Evolutionary conservation across 768 basidiomycete genomes (phyloP), one percentile per base, ranked within the genome.

Genomic region (Chalciporus pseudorubinellus): DNA sequence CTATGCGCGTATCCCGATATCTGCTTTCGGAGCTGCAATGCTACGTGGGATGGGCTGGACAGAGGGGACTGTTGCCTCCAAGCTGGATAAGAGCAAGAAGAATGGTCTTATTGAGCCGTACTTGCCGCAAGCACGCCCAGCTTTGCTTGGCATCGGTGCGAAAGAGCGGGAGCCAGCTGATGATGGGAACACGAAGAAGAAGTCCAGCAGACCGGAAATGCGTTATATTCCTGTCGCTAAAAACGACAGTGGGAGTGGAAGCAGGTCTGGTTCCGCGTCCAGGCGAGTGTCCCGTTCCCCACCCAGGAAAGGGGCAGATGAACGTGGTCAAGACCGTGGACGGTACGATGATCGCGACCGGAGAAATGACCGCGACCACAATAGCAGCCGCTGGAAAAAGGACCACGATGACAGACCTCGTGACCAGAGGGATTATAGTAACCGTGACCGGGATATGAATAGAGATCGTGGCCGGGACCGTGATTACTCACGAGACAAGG

Each of bases 1-100:
- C 68, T 99, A 98, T 64, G 82, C 82, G 31, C 87, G 92, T 18
- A 83, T 98, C 0, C 97, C 97, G 0, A 85, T 99, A 14, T 85
- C 88, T 6, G 87, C 91, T 50, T 99, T 98, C 58, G 95, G 97
- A 6, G 85, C 89, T 5, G 97, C 97, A 7, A 79, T 98, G 59
- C 76, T 97, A 4, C 81, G 94, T 40, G 95, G 95, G 0, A 98
- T 98, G 97, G 95, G 95, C 3, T 98, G 93, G 93, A 89, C 89
- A 53, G 84, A 89, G 31, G 88, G 89, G 1, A 79, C 79, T 4
- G 83, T 85, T 4, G 90, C 89, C 3, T 77, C 84, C 20, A 76
- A 80, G 42, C 50, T 39, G 39, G 83, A 80, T 33, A 74, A 79
- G 9, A 77, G 82, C 14, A 77, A 58, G 2, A 69, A 69, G 46